Evolutionary conservation across 1,284 basidiomycete genomes (phyloP), one percentile per base, ranked within the genome.

Genomic region (Mycosarcoma mackinlayi): DNA sequence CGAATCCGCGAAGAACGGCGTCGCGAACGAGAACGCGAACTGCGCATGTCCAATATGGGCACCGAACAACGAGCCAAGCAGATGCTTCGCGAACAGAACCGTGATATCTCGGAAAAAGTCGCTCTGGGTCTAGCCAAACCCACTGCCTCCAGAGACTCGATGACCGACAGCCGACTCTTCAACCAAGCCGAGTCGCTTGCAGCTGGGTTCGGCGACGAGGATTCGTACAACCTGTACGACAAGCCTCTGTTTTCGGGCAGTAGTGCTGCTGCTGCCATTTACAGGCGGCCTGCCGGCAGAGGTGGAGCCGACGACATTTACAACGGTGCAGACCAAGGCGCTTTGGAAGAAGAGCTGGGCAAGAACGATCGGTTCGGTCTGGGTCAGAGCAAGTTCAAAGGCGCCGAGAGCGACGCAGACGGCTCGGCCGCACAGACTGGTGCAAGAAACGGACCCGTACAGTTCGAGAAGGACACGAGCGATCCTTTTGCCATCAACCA

Each of bases 1-100:
- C 85, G 90, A 72, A 93, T 98, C 87, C 88, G 95, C 52, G 86
- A 88, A 52, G 94, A 98, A 86, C 94, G 97, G 86, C 87, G 92
- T 77, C 88, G 90, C 58, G 93, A 98, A 82, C 89, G 94, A 31
- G 94, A 98, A 85, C 89, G 95, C 50, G 95, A 99, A 85, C 89
- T 98, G 89, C 88, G 96, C 60, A 96, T 98, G 94, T 94, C 88
- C 84, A 98, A 98, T 81, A 99, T 99, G 96, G 96, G 96, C 33
- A 89, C 90, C 31, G 96, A 98, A 84, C 92, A 93, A 83, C 88
- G 96, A 6, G 94, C 96, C 23, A 96, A 96, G 85, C 90, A 93
- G 87, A 86, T 98, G 54, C 93, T 94, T 23, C 89, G 91, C 84
- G 97, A 64, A 81, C 94, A 94, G 85, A 97, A 98, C 83, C 91